A percentile compares a stretch with the other conserved stretches of the same genome.
Conservation (phyloP, 768 basidiomycete genomes). For the Russula earlei region DNA sequence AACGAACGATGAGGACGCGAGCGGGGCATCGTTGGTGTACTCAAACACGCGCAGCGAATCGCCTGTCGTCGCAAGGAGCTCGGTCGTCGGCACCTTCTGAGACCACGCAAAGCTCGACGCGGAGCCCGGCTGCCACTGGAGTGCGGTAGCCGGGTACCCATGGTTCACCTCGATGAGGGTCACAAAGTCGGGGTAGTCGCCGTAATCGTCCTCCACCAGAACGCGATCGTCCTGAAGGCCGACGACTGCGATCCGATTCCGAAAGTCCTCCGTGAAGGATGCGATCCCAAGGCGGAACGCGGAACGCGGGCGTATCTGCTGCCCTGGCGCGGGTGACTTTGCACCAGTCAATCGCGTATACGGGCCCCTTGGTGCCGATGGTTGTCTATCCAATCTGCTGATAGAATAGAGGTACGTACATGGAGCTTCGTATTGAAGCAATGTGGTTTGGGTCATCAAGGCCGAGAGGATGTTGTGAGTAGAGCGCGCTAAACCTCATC, state of each 20-base stretch:
- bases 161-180: constrained; percentile 77
- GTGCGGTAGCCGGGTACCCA: constrained; percentile 86
- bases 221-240: constrained; percentile 80
- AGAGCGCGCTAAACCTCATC: too few relatives aligned
- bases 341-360: constrained; percentile 83
- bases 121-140: constrained; percentile 86
- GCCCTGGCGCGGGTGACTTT: constrained; percentile 68
- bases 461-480: not conserved
- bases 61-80: constrained; percentile 87
- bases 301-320: constrained; percentile 61
- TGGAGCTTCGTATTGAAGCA: constrained; percentile 78
- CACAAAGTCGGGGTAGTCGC: constrained; percentile 78
- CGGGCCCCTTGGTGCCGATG: constrained; percentile 53
- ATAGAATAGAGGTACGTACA: constrained; percentile 41
- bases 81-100: constrained; percentile 55
- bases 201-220: constrained; percentile 77
- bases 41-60: constrained; percentile 93
- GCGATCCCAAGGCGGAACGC: constrained; percentile 80
- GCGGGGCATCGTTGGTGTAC: constrained; percentile 58
- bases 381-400: not conserved
- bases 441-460: constrained; percentile 57
- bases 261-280: constrained; percentile 77
- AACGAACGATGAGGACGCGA: constrained; percentile 54
- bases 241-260: constrained; percentile 71
- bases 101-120: constrained; percentile 57